Conservation (phyloP, 2,329 filamentous ascomycete species). For the Byssoonygena ceratinophila region DNA sequence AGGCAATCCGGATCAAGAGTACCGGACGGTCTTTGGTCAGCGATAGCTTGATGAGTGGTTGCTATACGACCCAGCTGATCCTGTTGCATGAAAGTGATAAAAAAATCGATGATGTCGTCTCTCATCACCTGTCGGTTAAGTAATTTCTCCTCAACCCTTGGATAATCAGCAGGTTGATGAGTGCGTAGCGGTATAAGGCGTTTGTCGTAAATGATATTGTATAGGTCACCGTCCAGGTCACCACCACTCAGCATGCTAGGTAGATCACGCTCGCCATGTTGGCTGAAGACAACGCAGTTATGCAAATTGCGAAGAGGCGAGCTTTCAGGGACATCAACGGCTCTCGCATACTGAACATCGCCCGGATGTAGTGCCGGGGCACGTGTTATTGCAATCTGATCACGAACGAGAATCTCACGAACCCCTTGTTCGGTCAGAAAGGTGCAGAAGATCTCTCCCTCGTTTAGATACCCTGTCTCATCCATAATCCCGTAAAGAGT, state of each 20-base stretch:
- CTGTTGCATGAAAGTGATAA: slow-evolving; percentile 63
- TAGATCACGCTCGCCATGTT: slow-evolving; percentile 58
- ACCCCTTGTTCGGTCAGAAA: slow-evolving; percentile 37
- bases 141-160: slow-evolving; percentile 45
- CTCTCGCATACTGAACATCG: slow-evolving; percentile 58
- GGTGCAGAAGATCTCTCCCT: slow-evolving; percentile 58
- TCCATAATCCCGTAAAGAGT: slow-evolving; percentile 78
- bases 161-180: slow-evolving; percentile 59
- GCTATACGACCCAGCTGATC: slow-evolving; percentile 58
- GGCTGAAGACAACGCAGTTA: slow-evolving; percentile 73
- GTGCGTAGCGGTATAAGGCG: slow-evolving; percentile 37
- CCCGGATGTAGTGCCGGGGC: slow-evolving; percentile 73
- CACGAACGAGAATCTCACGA: slow-evolving; percentile 27
- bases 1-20: slow-evolving; percentile 45
- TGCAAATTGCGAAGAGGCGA: slow-evolving; percentile 53
- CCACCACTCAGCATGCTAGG: slow-evolving; percentile 71
- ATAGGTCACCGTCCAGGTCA: slow-evolving; percentile 74
- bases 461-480: slow-evolving; percentile 57
- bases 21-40: slow-evolving; percentile 47
- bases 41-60: slow-evolving; percentile 51
- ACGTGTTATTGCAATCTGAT: slow-evolving; percentile 55
- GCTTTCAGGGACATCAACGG: slow-evolving; percentile 42
- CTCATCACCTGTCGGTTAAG: slow-evolving; percentile 51
- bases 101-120: slow-evolving; percentile 67
- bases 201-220: slow-evolving; percentile 65